These are phyloP conservation scores for Podospora pseudopauciseta DNA, from an alignment of 495 filamentous ascomycete genomes.

Conservation along the genomic window DNA sequence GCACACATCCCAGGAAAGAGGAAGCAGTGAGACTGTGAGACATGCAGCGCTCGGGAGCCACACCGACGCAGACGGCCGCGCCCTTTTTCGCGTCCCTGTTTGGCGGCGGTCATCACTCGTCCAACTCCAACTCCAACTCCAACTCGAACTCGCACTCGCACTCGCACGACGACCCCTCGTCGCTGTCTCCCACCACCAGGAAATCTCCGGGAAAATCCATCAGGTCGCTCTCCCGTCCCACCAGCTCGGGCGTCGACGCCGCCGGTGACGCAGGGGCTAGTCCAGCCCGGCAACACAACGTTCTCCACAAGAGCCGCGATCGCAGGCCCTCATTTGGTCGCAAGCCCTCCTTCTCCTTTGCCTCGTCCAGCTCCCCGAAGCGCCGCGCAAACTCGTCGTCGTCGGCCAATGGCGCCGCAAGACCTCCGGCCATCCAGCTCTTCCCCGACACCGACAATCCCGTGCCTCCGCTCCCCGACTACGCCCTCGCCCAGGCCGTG, in stretches of 20 bases:
- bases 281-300: conserved; percentile 29
- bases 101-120: conserved; percentile 27
- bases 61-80: conserved; percentile 38
- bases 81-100: conserved; percentile 46
- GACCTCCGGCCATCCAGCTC: conserved; percentile 13
- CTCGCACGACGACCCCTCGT: conserved; percentile 10
- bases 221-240: conserved; percentile 31
- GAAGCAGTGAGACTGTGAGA: conserved; percentile 21
- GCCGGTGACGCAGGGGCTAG: conserved; percentile 11
- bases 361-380: conserved; percentile 40
- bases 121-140: not conserved
- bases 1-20: not conserved
- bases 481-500: conserved; percentile 35
- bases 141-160: not conserved
- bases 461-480: conserved; percentile 38
- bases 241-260: conserved; percentile 34
- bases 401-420: conserved; percentile 23
- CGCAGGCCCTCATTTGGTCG: conserved; percentile 45
- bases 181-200: conserved; percentile 9
- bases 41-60: conserved; percentile 42
- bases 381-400: conserved; percentile 37
- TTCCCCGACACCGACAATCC: conserved; percentile 28
- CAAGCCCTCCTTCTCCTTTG: conserved; percentile 42
- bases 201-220: conserved; percentile 17
- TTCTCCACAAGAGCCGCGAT: conserved; percentile 45